These are phyloP conservation scores for Austroboletus eburneus DNA, from an alignment of 768 basidiomycete species.

Conservation along the genomic window DNA sequence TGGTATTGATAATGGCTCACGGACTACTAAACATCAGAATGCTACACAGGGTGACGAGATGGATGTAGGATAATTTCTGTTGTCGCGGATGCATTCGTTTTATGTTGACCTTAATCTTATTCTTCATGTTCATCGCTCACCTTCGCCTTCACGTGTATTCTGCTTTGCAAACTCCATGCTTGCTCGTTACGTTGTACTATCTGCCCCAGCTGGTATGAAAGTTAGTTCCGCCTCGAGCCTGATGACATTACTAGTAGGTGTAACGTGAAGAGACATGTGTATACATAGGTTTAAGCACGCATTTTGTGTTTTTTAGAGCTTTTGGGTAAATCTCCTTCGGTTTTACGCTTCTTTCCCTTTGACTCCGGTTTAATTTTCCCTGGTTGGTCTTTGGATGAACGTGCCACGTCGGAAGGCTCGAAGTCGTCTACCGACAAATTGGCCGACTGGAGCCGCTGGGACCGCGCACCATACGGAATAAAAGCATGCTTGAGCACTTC, in stretches of 20 bases:
- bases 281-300: constrained; percentile 13
- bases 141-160: constrained; percentile 21
- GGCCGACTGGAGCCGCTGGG: not conserved
- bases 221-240: constrained; percentile 1
- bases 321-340: constrained; percentile 42
- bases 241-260: constrained; percentile 2
- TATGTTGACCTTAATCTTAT: constrained; percentile 21
- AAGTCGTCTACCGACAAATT: constrained; percentile 22
- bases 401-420: constrained; percentile 7
- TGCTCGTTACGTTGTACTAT: constrained; percentile 21
- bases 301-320: constrained; percentile 49
- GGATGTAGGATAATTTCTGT: constrained; percentile 54
- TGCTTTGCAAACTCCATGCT: constrained; percentile 19
- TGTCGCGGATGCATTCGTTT: constrained; percentile 5
- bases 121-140: constrained; percentile 26
- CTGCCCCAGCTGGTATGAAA: constrained; percentile 9
- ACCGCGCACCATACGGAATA: constrained; percentile 55
- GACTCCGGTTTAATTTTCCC: constrained; percentile 18
- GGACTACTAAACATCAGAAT: constrained; percentile 36
- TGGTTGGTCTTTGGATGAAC: not conserved
- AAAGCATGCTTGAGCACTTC: constrained; percentile 63
- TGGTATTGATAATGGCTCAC: constrained; percentile 18
- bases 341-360: constrained; percentile 44
- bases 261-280: not conserved
- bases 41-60: constrained; percentile 56